Evolutionary conservation across 2,329 filamentous ascomycete genomes (phyloP), one percentile per base, ranked within the genome.

Genomic region (Stagonosporopsis rhizophila): DNA sequence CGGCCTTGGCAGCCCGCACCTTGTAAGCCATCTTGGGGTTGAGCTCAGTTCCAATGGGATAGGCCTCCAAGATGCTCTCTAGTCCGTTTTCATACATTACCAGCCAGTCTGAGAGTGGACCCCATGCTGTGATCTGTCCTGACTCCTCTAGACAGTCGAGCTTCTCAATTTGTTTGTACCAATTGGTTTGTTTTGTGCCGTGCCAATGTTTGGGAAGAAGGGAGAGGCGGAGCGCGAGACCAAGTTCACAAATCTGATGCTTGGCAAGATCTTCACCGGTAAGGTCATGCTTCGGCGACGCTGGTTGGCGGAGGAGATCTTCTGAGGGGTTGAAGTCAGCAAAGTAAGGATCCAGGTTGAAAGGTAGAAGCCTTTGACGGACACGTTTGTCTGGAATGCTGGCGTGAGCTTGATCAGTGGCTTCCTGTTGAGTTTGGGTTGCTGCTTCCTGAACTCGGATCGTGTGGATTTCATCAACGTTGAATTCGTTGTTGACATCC

Each of bases 281-380:
- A 7, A 49, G 11, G 11, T 37, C 15, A 3, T 12, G 20, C 1
- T 23, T n/a, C 4, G 32, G 12, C 2, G n/a, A 14, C 1, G 12
- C 1, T 6, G 52, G 45, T 9, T 55, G 45, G n/a, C 17, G 14
- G 1, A 55, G 23, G 4, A 55, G 22, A 15, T 55, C 52, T 20
- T 44, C 15, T 14, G 45, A 27, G 5, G 34, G 9, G 20, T 44
- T 7, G 19, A 44, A 55, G n/a, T 32, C 19, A 22, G 39, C 34
- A 14, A 55, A 55, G n/a, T 34, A 34, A 2, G 7, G 9, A 17
- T 44, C 8, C 4, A 55, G 20, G 3, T 19, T 20, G 9, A 40
- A 9, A 8, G 34, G 27, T 17, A 11, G 3, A 5, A 11, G 3
- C 27, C 17, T 40, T 15, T 39, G 28, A 28, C 22, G 27, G 19